Percentiles rank a stretch among this genome's conserved stretches.
Evolutionary conservation across 2,329 filamentous ascomycete genomes (phyloP).

Genomic region (Monilinia vaccinii-corymbosi): DNA sequence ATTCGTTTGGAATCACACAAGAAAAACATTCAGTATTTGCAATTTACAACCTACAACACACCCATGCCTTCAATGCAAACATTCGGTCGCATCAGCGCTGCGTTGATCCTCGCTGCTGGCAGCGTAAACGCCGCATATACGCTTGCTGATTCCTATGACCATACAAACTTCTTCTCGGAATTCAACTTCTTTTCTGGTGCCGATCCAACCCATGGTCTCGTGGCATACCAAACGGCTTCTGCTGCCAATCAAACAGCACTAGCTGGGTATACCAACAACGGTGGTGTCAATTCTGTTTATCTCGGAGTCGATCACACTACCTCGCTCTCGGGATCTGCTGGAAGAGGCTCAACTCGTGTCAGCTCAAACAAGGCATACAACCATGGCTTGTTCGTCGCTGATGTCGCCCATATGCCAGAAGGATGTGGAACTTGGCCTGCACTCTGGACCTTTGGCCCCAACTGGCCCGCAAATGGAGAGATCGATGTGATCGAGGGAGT

Average conservation of each 20-base stretch:
- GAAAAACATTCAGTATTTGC: neutral
- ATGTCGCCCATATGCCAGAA: conserved; percentile 50
- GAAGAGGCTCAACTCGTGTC: conserved; percentile 63
- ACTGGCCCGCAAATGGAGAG: conserved; percentile 62
- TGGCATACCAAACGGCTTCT: conserved; percentile 54
- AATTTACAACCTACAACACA: neutral
- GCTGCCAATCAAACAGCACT: conserved; percentile 50
- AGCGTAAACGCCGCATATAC: conserved; percentile 31
- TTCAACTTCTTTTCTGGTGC: conserved; percentile 45
- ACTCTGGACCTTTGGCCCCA: conserved; percentile 48
- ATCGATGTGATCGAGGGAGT: conserved; percentile 77
- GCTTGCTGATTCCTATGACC: conserved; percentile 35
- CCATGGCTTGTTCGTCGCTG: conserved; percentile 47
- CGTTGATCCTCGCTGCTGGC: conserved; percentile 25
- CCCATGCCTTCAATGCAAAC: conserved; percentile 20
- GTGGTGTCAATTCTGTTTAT: conserved; percentile 39
- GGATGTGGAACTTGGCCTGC: conserved; percentile 54
- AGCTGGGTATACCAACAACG: conserved; percentile 32
- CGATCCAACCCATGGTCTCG: conserved; percentile 70
- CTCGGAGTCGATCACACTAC: conserved; percentile 60
- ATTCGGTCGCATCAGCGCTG: conserved; percentile 24
- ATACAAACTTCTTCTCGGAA: conserved; percentile 37
- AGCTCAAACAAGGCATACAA: conserved; percentile 44
- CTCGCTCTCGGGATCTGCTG: conserved; percentile 38
- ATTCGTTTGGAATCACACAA: neutral